phyloP scores from a whole-genome alignment of 768 basidiomycete species.

The Xerocomus brunneocitrinus region DNA sequence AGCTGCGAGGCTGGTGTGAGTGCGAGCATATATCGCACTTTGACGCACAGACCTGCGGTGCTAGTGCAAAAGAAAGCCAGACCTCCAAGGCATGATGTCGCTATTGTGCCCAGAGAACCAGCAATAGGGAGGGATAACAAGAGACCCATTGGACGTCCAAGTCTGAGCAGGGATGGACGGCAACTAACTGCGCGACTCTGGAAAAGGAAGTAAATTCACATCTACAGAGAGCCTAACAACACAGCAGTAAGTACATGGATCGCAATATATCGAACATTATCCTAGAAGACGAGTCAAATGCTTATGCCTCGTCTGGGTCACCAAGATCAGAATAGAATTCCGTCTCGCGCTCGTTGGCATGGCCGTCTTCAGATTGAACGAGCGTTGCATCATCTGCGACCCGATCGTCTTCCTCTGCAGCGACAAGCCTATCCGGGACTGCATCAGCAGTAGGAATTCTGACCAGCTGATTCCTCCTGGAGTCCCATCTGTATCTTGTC shows the following conservation, averaged over 20 bases:
- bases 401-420: background rate
- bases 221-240: too few relatives aligned
- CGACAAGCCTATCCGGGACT: background rate
- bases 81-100: conserved; percentile 78
- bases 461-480: background rate
- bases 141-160: conserved; percentile 54
- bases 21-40: background rate
- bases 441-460: background rate
- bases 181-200: background rate
- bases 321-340: conserved; percentile 1
- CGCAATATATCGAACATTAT: background rate
- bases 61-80: conserved; percentile 85
- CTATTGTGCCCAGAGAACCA: conserved; percentile 65
- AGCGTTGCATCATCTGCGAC: conserved; percentile 14
- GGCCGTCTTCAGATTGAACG: conserved; percentile 12
- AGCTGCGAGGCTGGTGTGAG: conserved; percentile 40
- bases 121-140: conserved; percentile 69
- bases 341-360: background rate
- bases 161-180: background rate
- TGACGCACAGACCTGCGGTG: conserved; percentile 59
- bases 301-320: background rate
- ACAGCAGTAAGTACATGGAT: background rate
- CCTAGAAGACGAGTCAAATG: background rate
- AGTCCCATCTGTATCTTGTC: conserved; percentile 12
- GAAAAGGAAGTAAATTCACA: conserved; percentile 7